Evolutionary conservation across 371 early-diverging fungal genomes (phyloP), one percentile per base, ranked within the genome.

Genomic region (Apophysomyces sp.): DNA sequence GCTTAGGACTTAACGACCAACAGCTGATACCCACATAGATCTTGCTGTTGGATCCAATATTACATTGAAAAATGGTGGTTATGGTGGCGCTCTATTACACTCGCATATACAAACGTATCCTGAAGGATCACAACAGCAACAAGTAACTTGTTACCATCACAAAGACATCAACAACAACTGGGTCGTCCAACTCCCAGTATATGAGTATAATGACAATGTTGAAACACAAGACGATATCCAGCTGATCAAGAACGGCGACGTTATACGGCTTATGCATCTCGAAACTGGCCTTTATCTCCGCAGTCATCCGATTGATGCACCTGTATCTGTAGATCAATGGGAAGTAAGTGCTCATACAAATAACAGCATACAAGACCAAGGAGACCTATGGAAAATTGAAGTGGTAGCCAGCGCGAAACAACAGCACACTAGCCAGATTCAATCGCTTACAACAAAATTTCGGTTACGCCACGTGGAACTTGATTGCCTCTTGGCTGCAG

Each of bases 141-240:
- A 80, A 62, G 57, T 80, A 3, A 80, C 80, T 2, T 62, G 69
- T 13, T 99, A 99, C 69, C 88, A 89, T 32, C 96, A 98, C 78
- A 95, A 92, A 67, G 99, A 99, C 78, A 53, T 53, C 36, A 99
- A 99, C 82, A 99, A 99, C 76, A 80, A 94, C 39, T 99, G 98
- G 96, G 61, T 87, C 21, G 72, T 98, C 30, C 60, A 64, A 4
- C 68, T 77, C 57, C 72, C 74, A 9, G 63, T 55, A 13, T 29
- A 36, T 11, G 37, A 34, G 27, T 9, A 59, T 21, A 41, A 52
- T 37, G 27, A 51, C 30, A 15, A 27, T 21, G 13, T 5, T 54
- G 40, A 58, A 58, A 39, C 18, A n/a, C n/a, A 24, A 37, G 49
- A 60, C 0, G 12, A 52, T 27, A 37, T 69, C 4, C 72, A 82